phyloP scores from a whole-genome alignment of 331 rosid genomes.

The Pyracantha coccinea region DNA sequence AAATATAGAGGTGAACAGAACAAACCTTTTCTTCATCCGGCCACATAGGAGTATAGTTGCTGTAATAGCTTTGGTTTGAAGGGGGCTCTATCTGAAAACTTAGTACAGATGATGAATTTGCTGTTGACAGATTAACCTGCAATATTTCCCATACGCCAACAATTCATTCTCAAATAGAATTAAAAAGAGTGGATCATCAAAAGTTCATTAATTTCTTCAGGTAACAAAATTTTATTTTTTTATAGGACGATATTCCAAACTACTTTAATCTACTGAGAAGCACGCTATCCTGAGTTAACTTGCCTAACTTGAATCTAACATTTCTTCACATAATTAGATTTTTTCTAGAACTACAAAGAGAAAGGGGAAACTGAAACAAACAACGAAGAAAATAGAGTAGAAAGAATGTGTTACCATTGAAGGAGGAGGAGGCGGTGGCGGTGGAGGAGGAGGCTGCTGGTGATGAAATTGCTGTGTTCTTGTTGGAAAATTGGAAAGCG shows the following conservation, averaged over 20 bases:
- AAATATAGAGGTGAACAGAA: neutral
- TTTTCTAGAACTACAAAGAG: neutral
- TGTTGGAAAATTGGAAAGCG: conserved; percentile 26
- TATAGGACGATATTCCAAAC: too few relatives aligned
- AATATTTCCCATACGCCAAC: conserved; percentile 15
- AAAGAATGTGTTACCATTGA: conserved; percentile 34
- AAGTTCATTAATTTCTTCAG: neutral
- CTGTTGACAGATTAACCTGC: conserved; percentile 58
- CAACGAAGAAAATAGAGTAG: neutral
- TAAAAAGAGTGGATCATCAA: neutral
- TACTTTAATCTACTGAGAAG: neutral
- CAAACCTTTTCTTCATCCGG: conserved; percentile 53
- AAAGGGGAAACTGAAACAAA: neutral
- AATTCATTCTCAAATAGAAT: neutral
- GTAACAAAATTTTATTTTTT: too few relatives aligned
- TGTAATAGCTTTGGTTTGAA: conserved; percentile 82
- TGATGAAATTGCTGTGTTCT: conserved; percentile 42
- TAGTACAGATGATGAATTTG: conserved; percentile 36
- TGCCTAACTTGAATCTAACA: neutral
- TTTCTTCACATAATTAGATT: neutral
- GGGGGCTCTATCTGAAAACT: conserved; percentile 82
- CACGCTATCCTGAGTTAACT: neutral
- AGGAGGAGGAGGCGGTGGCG: conserved; percentile 23
- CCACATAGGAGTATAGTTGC: conserved; percentile 26
- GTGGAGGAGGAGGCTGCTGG: conserved; percentile 4